Conservation (phyloP, 2,329 filamentous ascomycete species). For the Neurospora sp. region DNA sequence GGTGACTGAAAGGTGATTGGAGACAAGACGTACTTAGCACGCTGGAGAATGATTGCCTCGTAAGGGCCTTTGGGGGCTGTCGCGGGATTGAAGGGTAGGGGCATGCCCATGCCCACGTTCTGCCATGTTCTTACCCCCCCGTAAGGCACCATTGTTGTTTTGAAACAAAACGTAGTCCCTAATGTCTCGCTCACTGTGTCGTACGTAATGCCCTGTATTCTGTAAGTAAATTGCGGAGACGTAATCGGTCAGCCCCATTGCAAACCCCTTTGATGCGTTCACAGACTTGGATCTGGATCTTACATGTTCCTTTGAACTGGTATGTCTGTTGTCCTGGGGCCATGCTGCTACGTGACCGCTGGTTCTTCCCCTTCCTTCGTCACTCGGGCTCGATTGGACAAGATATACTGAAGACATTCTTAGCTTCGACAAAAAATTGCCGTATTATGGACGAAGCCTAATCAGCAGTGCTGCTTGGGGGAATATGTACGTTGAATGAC, state of each 20-base stretch:
- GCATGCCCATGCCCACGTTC: not conserved
- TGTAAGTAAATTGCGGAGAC: not conserved
- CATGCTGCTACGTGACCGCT: not conserved
- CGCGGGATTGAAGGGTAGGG: not conserved
- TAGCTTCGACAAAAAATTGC: not conserved
- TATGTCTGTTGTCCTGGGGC: not conserved
- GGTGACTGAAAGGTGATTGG: not conserved
- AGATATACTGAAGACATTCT: not conserved
- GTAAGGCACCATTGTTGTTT: not conserved
- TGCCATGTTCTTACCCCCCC: not conserved
- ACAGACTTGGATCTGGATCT: not conserved
- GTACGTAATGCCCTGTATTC: not conserved
- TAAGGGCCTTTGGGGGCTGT: not conserved
- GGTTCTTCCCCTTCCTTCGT: not conserved
- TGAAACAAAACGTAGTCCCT: not conserved
- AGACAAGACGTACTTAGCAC: not conserved
- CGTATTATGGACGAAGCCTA: not conserved
- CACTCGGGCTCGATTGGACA: not conserved
- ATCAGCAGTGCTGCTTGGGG: not conserved
- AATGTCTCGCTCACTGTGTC: not conserved
- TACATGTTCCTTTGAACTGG: not conserved
- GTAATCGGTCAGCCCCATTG: not conserved
- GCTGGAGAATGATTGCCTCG: not conserved
- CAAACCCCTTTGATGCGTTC: not conserved
- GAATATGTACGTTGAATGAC: not conserved